These are phyloP conservation scores for Zasmidium angulare DNA, from an alignment of 2,329 filamentous ascomycete species.

Conservation along the genomic window DNA sequence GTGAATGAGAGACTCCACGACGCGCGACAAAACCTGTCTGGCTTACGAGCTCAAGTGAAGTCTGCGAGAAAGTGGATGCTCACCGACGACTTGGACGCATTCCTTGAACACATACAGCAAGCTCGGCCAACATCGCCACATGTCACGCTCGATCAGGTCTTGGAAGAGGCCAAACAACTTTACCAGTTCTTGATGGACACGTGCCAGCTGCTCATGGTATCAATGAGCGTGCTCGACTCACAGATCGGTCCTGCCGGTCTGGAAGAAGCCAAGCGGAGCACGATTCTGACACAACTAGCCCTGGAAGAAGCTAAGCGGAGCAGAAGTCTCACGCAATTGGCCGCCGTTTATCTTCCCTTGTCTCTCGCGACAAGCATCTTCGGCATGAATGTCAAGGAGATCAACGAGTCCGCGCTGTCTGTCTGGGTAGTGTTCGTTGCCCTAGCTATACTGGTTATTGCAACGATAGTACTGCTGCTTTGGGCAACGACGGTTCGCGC, in stretches of 20 bases:
- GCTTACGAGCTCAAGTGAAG: slow-evolving; percentile 1
- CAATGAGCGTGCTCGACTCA: slow-evolving; percentile 23
- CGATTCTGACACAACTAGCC: slow-evolving; percentile 20
- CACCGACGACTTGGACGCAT: background rate
- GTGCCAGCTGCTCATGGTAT: slow-evolving; percentile 25
- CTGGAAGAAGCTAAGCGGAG: slow-evolving; percentile 18
- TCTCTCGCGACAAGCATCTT: slow-evolving; percentile 26
- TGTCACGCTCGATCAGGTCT: background rate
- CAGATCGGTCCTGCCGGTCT: slow-evolving; percentile 18
- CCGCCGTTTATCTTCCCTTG: slow-evolving; percentile 25
- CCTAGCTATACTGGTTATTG: background rate
- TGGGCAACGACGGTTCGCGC: background rate
- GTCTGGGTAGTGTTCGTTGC: slow-evolving; percentile 1
- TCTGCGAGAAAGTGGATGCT: slow-evolving; percentile 7
- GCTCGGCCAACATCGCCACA: background rate
- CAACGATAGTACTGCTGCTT: background rate
- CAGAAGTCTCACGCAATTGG: slow-evolving; percentile 19
- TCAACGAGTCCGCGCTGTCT: slow-evolving; percentile 17
- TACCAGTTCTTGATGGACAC: slow-evolving; percentile 26
- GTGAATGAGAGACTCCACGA: slow-evolving; percentile 16
- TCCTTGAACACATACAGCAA: background rate
- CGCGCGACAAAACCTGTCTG: slow-evolving; percentile 11
- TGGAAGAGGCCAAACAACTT: slow-evolving; percentile 13
- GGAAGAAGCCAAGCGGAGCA: slow-evolving; percentile 16
- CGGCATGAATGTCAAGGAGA: slow-evolving; percentile 27